Evolutionary conservation across 352 stramenopile genomes (phyloP).

Genomic region (Globisporangium apiculatum): DNA sequence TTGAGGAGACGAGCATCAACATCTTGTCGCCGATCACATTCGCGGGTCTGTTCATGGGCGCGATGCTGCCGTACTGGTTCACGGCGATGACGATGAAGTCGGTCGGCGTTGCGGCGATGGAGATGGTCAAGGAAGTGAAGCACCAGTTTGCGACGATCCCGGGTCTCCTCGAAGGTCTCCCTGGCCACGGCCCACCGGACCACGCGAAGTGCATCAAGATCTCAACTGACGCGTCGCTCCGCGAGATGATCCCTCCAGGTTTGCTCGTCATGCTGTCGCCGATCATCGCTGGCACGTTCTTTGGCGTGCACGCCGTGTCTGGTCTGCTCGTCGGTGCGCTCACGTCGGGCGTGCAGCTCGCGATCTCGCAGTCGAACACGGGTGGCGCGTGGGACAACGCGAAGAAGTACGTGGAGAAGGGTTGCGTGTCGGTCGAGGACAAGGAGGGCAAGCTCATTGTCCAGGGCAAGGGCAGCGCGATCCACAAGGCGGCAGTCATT

Average conservation of each 20-base stretch:
- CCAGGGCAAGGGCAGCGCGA: slow-evolving; percentile 94
- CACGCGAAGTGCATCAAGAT: slow-evolving; percentile 97
- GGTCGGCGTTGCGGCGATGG: slow-evolving; percentile 96
- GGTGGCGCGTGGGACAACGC: slow-evolving; percentile 99
- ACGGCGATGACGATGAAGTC: slow-evolving; percentile 99
- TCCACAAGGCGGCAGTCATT: slow-evolving; percentile 97
- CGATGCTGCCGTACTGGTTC: slow-evolving; percentile 99
- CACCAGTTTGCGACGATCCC: slow-evolving; percentile 98
- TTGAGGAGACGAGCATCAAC: slow-evolving; percentile 94
- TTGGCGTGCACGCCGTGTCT: slow-evolving; percentile 96
- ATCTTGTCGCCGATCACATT: slow-evolving; percentile 98
- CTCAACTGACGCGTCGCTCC: slow-evolving; percentile 97
- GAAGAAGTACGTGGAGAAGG: slow-evolving; percentile 99
- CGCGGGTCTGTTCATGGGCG: slow-evolving; percentile 97
- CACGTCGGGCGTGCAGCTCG: slow-evolving; percentile 96
- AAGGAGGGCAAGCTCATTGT: slow-evolving; percentile 89
- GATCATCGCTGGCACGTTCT: slow-evolving; percentile 97
- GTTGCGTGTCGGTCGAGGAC: slow-evolving; percentile 85
- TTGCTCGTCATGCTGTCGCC: slow-evolving; percentile 98
- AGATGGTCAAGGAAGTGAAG: slow-evolving; percentile 99
- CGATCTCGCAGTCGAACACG: slow-evolving; percentile 99
- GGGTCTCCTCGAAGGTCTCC: slow-evolving; percentile 93
- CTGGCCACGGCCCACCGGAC: slow-evolving; percentile 79
- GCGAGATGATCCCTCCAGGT: slow-evolving; percentile 98
- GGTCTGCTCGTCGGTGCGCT: slow-evolving; percentile 95